phyloP scores from a whole-genome alignment of 2,329 filamentous ascomycete species.

The Diaporthe velutina region DNA sequence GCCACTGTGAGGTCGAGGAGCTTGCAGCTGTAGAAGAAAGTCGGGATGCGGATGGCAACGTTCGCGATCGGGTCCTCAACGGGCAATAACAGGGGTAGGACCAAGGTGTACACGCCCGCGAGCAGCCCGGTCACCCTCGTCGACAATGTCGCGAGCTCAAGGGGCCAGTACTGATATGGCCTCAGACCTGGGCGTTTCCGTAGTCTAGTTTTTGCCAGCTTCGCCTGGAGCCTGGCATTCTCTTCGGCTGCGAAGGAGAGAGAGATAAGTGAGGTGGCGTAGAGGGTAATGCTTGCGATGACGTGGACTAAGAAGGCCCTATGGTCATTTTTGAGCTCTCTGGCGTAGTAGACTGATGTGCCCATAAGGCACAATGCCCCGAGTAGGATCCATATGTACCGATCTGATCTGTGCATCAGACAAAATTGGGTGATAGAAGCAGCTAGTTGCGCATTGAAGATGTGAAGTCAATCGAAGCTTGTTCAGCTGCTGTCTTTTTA shows the following conservation, averaged over 20 bases:
- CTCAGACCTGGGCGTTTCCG: background rate
- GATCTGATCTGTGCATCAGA: background rate
- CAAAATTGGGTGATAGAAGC: background rate
- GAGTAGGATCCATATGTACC: constrained; percentile 5
- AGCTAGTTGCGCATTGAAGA: too few relatives aligned
- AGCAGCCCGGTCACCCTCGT: constrained; percentile 3
- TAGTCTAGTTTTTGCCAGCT: background rate
- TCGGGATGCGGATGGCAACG: constrained; percentile 10
- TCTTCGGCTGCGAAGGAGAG: constrained; percentile 27
- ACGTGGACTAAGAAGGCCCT: background rate
- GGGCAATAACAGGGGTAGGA: constrained; percentile 10
- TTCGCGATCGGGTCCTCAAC: background rate
- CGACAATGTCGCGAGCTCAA: background rate
- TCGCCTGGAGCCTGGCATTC: background rate
- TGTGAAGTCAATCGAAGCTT: too few relatives aligned
- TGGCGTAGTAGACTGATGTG: background rate
- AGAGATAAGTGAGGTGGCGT: constrained; percentile 3
- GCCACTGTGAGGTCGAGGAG: constrained; percentile 25
- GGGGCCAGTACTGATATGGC: constrained; percentile 17
- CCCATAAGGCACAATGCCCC: constrained; percentile 3
- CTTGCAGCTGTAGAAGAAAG: constrained; percentile 34
- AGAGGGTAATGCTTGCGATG: background rate
- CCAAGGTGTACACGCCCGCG: background rate
- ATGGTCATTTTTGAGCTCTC: background rate
- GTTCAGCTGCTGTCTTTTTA: too few relatives aligned